Evolutionary conservation across 345 rosid genomes (phyloP).

Genomic region (Eutrema heterophyllum): DNA sequence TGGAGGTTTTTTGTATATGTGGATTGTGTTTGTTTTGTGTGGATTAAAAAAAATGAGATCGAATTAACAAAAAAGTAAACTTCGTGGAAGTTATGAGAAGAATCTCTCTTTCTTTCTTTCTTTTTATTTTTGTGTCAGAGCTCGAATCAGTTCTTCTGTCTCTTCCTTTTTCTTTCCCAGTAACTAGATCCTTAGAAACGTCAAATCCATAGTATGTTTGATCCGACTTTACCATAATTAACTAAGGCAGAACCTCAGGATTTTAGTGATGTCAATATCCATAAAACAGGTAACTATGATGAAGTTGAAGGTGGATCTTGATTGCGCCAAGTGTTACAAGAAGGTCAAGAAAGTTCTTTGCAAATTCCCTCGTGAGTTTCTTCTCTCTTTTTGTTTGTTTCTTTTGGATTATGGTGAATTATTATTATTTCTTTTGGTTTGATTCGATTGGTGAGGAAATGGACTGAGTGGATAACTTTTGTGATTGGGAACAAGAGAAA

Average conservation of each 20-base stretch:
- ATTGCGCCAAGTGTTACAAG: conserved; percentile 56
- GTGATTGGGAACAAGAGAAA: conserved; percentile 57
- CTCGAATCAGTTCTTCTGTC: conserved; percentile 21
- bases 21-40: conserved; percentile 17
- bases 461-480: conserved; percentile 38
- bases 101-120: conserved; percentile 5
- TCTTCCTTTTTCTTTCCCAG: background rate
- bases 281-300: conserved; percentile 51
- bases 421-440: background rate
- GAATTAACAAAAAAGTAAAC: background rate
- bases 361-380: conserved; percentile 63
- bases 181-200: conserved; percentile 6
- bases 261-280: background rate
- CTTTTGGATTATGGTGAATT: background rate
- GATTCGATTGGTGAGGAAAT: conserved; percentile 1
- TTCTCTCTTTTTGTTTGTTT: background rate
- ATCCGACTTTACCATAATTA: background rate
- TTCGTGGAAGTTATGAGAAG: conserved; percentile 8
- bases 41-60: background rate
- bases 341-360: conserved; percentile 75
- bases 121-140: conserved; percentile 25
- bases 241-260: background rate
- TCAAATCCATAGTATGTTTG: conserved; percentile 11
- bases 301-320: conserved; percentile 70
- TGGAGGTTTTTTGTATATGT: conserved; percentile 3